Evolutionary conservation across 129 eudicot genomes (phyloP).

Genomic region (Mikania micrantha): DNA sequence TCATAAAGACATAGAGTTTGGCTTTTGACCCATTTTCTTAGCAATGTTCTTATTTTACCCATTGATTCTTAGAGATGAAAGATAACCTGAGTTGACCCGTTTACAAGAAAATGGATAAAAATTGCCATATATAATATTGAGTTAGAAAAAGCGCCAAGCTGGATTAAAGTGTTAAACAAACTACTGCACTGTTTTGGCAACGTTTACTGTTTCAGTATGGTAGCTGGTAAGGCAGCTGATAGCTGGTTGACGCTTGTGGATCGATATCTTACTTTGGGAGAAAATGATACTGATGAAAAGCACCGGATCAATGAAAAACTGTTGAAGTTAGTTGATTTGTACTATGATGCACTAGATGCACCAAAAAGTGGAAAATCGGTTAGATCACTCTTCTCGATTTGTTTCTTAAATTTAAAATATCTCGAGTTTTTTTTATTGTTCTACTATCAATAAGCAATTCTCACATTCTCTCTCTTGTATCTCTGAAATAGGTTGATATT

Average conservation of each 20-base stretch:
- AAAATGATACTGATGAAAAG: conserved; percentile 25
- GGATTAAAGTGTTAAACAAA: neutral
- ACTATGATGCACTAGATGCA: conserved; percentile 91
- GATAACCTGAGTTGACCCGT: neutral
- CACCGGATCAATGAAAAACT: conserved; percentile 26
- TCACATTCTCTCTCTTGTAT: neutral
- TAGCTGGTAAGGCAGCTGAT: conserved; percentile 55
- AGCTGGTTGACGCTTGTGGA: conserved; percentile 65
- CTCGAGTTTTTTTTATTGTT: neutral
- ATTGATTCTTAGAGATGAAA: neutral
- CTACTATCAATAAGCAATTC: neutral
- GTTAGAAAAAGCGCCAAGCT: neutral
- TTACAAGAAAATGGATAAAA: neutral
- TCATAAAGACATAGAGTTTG: too few relatives aligned
- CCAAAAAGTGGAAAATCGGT: conserved; percentile 81
- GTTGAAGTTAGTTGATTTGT: conserved; percentile 46
- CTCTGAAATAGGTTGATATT: conserved; percentile 47
- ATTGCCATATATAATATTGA: neutral
- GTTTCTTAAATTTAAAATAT: neutral
- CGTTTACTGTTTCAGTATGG: conserved; percentile 37
- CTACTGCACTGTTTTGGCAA: neutral
- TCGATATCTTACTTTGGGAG: conserved; percentile 38
- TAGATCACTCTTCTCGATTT: neutral
- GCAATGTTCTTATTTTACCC: neutral
- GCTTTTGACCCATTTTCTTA: neutral